phyloP scores from a whole-genome alignment of 179 eudicot genomes.

The Beta corolliflora region DNA sequence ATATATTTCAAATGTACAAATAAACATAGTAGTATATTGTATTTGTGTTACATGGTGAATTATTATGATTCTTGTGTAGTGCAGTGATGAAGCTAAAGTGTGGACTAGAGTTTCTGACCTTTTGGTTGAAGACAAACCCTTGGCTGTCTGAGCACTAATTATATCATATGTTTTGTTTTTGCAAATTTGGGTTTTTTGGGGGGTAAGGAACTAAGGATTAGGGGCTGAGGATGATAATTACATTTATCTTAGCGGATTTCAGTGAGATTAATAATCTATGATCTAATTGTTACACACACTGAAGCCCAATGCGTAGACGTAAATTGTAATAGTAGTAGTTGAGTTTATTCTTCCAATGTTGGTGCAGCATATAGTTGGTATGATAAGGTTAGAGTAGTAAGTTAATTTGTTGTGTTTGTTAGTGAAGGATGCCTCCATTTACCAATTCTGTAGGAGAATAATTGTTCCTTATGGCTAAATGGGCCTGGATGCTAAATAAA shows the following conservation, averaged over 20 bases:
- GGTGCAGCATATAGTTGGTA: too few species aligned
- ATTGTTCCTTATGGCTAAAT: conserved; percentile 57
- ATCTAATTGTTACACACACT: conserved; percentile 93
- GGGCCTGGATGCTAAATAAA: conserved; percentile 61
- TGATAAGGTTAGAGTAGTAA: too few species aligned
- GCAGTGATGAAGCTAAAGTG: conserved; percentile 24
- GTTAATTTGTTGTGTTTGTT: not conserved
- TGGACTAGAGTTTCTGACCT: conserved; percentile 37
- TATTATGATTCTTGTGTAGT: not conserved
- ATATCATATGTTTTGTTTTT: too few species aligned
- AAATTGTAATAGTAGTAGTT: too few species aligned
- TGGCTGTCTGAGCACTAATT: conserved; percentile 32
- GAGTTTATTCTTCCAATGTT: too few species aligned
- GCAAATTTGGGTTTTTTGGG: too few species aligned
- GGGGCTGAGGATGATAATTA: conserved; percentile 58
- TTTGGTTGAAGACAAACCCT: conserved; percentile 30
- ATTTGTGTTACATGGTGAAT: too few species aligned
- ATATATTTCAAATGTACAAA: conserved; percentile 16
- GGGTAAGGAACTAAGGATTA: too few species aligned
- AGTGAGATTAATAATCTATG: conserved; percentile 66
- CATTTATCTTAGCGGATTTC: conserved; percentile 85
- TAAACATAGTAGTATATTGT: too few species aligned
- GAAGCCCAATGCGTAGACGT: conserved; percentile 30
- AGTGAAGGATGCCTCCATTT: conserved; percentile 36
- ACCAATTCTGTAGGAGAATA: conserved; percentile 58